Base-by-base conservation (phyloP, 768 basidiomycete genomes). In the Tylopilus subfusipes region DNA sequence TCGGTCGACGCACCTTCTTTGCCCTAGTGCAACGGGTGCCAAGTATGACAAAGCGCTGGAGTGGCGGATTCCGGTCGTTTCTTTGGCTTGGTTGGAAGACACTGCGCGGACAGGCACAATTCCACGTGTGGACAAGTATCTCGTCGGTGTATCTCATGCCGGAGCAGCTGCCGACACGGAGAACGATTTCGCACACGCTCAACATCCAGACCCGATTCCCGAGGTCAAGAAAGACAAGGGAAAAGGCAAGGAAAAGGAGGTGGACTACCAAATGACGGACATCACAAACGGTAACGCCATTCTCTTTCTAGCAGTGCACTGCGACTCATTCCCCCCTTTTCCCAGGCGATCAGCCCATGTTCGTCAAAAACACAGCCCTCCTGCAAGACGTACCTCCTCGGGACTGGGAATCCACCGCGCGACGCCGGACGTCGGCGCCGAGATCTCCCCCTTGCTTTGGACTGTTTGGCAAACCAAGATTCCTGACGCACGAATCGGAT, bases 11-110 rank as follows among this genome's bases (percentile, higher is more conserved):
- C 90, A 96, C 60, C 76, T 97, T 2, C 73, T 97, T 9, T 93
- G 92, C 65, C 87, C 88, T 0, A 76, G 82, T 7, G 81, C 78
- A 0, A 72, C 66, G 0, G 92, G 94, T 16, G 74, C 77, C 22
- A 96, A 97, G 66, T 90, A 81, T 48, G 81, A 85, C 16, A 91
- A 86, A 66, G 92, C 93, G 2, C 64, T 68, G 36, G 83, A 90
- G 65, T 96, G 94, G 93, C 77, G 77, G 14, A 80, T 88, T 9
- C 84, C 86, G 0, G 82, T 90, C n/a, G 76, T 95, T 21, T 75
- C 78, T 34, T 74, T 87, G 67, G 73, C 72, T 10, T 97, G 93
- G 92, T 65, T 97, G 18, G 75, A 75, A 13, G 72, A 74, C 0
- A 81, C 91, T 58, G 84, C 79, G 10, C 66, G 62, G 25, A 76